These are phyloP conservation scores for Globisporangium alternatum DNA, from an alignment of 352 stramenopile genomes.

Conservation along the genomic window DNA sequence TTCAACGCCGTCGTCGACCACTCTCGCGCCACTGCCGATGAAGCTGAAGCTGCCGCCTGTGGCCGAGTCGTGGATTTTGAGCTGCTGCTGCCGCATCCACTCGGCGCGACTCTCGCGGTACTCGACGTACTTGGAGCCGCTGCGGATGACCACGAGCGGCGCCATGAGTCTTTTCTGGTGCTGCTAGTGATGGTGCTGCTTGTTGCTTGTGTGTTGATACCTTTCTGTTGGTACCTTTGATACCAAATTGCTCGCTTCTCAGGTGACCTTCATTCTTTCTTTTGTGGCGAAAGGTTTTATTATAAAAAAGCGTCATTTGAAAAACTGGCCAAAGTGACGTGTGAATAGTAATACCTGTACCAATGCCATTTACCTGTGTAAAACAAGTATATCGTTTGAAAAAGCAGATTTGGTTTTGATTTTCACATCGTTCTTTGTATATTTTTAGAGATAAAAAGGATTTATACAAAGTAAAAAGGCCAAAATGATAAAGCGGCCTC, in stretches of 20 bases:
- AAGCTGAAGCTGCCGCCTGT: slow-evolving; percentile 8
- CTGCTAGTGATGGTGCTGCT: no score
- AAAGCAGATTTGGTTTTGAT: no score
- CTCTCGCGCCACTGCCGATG: no score
- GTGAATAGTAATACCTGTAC: neutral
- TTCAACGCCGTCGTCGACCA: slow-evolving; percentile 11
- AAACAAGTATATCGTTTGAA: no score
- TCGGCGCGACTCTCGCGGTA: slow-evolving; percentile 50
- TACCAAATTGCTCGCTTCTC: slow-evolving; percentile 1
- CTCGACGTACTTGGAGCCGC: slow-evolving; percentile 58
- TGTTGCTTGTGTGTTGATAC: no score
- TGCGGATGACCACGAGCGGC: slow-evolving; percentile 69
- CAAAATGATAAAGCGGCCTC: neutral
- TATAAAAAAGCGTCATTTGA: neutral
- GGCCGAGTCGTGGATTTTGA: slow-evolving; percentile 13
- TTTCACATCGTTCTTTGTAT: no score
- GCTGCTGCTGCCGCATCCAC: slow-evolving; percentile 30
- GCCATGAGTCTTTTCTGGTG: no score
- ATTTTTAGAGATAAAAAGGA: neutral
- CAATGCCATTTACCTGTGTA: neutral
- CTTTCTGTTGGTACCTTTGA: no score
- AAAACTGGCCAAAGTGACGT: slow-evolving; percentile 5
- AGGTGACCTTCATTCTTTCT: slow-evolving; percentile 5
- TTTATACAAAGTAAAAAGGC: no score
- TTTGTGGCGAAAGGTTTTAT: neutral